Percentiles rank a stretch among this genome's conserved stretches.
These are phyloP conservation scores for Sclerotinia borealis DNA, from an alignment of 2,329 filamentous ascomycete species.

Conservation along the genomic window DNA sequence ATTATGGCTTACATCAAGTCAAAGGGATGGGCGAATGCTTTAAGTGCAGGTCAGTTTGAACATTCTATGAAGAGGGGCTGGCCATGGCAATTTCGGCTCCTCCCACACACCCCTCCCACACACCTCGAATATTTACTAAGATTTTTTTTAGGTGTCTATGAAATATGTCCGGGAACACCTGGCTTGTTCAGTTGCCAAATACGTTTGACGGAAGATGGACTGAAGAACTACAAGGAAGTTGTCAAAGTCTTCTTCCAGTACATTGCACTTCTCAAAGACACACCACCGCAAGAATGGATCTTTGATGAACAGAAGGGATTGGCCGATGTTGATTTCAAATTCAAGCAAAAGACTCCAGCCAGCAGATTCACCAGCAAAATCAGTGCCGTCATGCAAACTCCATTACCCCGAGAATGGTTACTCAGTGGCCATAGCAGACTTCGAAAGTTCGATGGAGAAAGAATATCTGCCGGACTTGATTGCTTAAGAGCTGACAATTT, in stretches of 20 bases:
- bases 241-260: slow-evolving; percentile 71
- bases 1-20: slow-evolving; percentile 66
- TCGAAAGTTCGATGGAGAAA: slow-evolving; percentile 71
- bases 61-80: not conserved
- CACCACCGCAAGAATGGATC: slow-evolving; percentile 83
- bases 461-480: slow-evolving; percentile 67
- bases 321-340: slow-evolving; percentile 90
- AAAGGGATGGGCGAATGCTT: slow-evolving; percentile 64
- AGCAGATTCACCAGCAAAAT: slow-evolving; percentile 83
- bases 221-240: slow-evolving; percentile 54
- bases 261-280: slow-evolving; percentile 75
- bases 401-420: slow-evolving; percentile 78
- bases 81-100: not conserved
- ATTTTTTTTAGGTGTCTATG: slow-evolving; percentile 43
- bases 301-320: slow-evolving; percentile 87
- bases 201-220: slow-evolving; percentile 58
- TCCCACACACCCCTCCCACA: too few species aligned
- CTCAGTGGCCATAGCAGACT: slow-evolving; percentile 71
- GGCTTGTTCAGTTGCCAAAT: slow-evolving; percentile 61
- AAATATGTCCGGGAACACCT: slow-evolving; percentile 57
- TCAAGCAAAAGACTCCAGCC: slow-evolving; percentile 85
- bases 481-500: slow-evolving; percentile 85
- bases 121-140: not conserved
- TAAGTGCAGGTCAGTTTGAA: slow-evolving; percentile 44
- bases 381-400: slow-evolving; percentile 86